Evolutionary conservation across 2,329 filamentous ascomycete genomes (phyloP).

Genomic region (Penicillium corylophilum): DNA sequence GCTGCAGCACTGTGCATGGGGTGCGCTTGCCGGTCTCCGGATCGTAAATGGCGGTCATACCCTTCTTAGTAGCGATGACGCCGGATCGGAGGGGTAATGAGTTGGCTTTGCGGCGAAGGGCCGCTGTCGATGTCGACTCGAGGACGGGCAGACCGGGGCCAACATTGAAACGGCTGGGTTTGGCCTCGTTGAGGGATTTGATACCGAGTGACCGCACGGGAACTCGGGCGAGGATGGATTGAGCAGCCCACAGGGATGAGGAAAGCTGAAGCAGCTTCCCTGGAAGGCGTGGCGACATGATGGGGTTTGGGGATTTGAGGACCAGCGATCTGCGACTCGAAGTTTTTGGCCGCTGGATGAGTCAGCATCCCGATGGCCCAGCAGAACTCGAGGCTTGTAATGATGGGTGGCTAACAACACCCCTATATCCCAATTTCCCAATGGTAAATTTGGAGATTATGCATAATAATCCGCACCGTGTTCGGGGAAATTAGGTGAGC

Average conservation of each 20-base stretch:
- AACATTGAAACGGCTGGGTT: conserved; percentile 55
- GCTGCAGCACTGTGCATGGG: conserved; percentile 87
- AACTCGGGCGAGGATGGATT: conserved; percentile 22
- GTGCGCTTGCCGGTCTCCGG: conserved; percentile 71
- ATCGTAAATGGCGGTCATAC: conserved; percentile 91
- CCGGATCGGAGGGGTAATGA: conserved; percentile 70
- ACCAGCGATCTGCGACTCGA: conserved; percentile 3
- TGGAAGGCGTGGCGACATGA: conserved; percentile 39
- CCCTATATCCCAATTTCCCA: no score
- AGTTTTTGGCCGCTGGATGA: conserved; percentile 23
- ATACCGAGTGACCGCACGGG: conserved; percentile 51
- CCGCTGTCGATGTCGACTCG: conserved; percentile 57
- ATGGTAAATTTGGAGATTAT: no score
- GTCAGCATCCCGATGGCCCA: conserved; percentile 10
- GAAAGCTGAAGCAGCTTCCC: conserved; percentile 34
- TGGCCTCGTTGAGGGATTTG: conserved; percentile 57
- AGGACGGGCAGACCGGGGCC: conserved; percentile 53
- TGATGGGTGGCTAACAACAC: neutral
- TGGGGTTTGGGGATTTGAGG: conserved; percentile 9
- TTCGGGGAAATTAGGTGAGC: no score
- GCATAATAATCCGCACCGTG: no score
- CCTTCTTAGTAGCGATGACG: conserved; percentile 84
- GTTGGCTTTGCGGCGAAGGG: conserved; percentile 57
- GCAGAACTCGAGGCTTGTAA: neutral
- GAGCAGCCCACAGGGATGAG: conserved; percentile 24